Percentiles rank a stretch among this genome's conserved stretches.
phyloP scores from a whole-genome alignment of 1,139 yeast genomes.

The Debaryomyces robertsiae region DNA sequence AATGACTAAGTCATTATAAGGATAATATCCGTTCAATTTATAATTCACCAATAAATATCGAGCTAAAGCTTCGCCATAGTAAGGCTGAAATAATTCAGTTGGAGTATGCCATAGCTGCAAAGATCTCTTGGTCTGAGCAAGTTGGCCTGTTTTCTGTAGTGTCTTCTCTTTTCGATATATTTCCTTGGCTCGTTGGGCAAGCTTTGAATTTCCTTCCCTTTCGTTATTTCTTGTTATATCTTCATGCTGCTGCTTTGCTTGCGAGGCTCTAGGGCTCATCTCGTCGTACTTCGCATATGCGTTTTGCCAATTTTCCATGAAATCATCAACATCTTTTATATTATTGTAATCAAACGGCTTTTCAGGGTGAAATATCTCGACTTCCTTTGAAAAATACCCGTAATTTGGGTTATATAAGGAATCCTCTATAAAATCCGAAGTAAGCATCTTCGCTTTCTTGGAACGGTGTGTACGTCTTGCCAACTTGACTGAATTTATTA shows the following conservation, averaged over 20 bases:
- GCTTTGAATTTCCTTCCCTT: conserved; percentile 24
- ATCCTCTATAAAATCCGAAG: conserved; percentile 82
- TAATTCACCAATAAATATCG: conserved; percentile 71
- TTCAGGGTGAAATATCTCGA: conserved; percentile 70
- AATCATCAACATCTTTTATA: conserved; percentile 67
- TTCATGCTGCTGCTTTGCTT: conserved; percentile 18
- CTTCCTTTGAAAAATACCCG: conserved; percentile 80
- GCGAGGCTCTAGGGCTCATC: conserved; percentile 17
- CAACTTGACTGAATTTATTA: conserved; percentile 48
- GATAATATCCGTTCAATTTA: conserved; percentile 60
- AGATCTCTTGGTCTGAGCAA: conserved; percentile 36
- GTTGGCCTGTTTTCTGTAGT: conserved; percentile 14
- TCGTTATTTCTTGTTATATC: conserved; percentile 19
- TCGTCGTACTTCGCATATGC: conserved; percentile 64
- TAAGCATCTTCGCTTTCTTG: conserved; percentile 62
- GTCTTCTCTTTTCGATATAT: conserved; percentile 33
- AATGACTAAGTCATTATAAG: conserved; percentile 65
- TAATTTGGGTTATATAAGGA: conserved; percentile 78
- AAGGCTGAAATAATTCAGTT: conserved; percentile 80
- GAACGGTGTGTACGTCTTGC: conserved; percentile 56
- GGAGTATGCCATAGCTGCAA: conserved; percentile 91
- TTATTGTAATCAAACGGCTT: conserved; percentile 62
- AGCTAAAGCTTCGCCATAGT: conserved; percentile 83
- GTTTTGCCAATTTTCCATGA: conserved; percentile 66
- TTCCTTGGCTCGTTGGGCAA: conserved; percentile 38